Base-by-base conservation (phyloP, 2,329 filamentous ascomycete genomes). In the Colletotrichum spinosum region DNA sequence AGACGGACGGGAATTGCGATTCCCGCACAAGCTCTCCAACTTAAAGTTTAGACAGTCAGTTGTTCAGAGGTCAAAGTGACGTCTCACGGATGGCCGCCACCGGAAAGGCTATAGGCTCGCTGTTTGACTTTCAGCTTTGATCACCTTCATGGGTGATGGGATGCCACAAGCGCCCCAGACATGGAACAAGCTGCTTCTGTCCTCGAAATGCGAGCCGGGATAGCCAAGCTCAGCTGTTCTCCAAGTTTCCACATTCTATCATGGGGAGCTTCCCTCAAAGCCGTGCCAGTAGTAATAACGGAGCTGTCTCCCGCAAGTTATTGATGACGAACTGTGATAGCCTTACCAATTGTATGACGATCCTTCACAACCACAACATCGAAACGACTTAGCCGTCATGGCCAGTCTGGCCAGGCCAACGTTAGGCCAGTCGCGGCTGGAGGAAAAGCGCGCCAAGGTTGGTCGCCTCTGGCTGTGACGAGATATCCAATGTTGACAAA, bases 361-460 rank as follows among this genome's bases (percentile, higher is more conserved):
- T 15, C n/a, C 12, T 13, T 11, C 6, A 39, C 4, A 4, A 12
- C 25, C 6, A 12, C 44, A 49, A 15, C 34, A 38, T 55, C 44
- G 44, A 50, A 49, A 44, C 49, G 50, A 55, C 38, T 12, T 50
- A 45, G 37, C 46, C 55, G 50, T 44, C 34, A 64, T 64, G 61
- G 55, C 55, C 60, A 60, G 60, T 38, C 38, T 55, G 55, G 55
- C 55, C 49, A 50, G 50, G 13, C 42, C 50, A 41, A 4, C n/a
- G 34, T 42, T 54, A 33, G 44, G 37, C 44, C 55, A 60, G 15
- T 38, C 50, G 38, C 12, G 61, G 10, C 15, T 15, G 6, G 55
- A 60, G 4, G 55, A 60, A 17, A 64, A 45, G 33, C 61, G 61
- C 38, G 38, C 11, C 25, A 60, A 54, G 50, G 61, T 64, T 33